Percentiles rank a stretch among this genome's conserved stretches.
These are phyloP conservation scores for Penicillium waksmanii DNA, from an alignment of 495 filamentous ascomycete species.

Conservation along the genomic window DNA sequence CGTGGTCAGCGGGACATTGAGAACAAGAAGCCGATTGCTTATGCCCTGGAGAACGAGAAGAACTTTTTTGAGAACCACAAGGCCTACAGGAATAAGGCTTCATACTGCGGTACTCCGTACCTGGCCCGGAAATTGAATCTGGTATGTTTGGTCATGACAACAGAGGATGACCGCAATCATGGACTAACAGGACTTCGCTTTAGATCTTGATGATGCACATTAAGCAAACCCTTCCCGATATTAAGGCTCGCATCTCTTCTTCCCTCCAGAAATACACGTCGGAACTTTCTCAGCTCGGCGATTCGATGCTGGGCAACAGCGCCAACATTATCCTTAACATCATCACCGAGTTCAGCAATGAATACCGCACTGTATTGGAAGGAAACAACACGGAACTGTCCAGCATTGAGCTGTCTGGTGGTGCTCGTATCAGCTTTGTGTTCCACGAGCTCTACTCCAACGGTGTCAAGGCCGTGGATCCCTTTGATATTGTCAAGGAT, in stretches of 20 bases:
- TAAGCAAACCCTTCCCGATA: conserved; percentile 98
- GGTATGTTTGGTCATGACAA: conserved; percentile 44
- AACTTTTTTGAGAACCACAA: conserved; percentile 98
- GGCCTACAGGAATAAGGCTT: conserved; percentile 96
- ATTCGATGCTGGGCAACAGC: conserved; percentile 95
- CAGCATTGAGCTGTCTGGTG: conserved; percentile 90
- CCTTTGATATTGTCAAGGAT: conserved; percentile 97
- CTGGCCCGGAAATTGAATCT: conserved; percentile 95
- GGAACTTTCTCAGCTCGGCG: conserved; percentile 82
- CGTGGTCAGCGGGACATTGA: conserved; percentile 99
- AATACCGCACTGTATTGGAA: conserved; percentile 94
- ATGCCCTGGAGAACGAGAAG: conserved; percentile 92
- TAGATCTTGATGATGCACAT: conserved; percentile 99
- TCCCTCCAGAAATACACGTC: conserved; percentile 89
- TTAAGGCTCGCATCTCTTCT: conserved; percentile 91
- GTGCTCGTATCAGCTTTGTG: conserved; percentile 98
- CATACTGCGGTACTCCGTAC: conserved; percentile 98
- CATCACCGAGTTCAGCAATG: conserved; percentile 97
- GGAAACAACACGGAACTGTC: conserved; percentile 96
- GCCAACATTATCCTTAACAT: conserved; percentile 96
- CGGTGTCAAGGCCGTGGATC: conserved; percentile 96
- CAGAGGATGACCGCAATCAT: not conserved
- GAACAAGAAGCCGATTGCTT: conserved; percentile 91
- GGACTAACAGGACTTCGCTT: conserved; percentile 12
- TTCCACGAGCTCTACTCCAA: conserved; percentile 99